These are phyloP conservation scores for Penicillium corylophilum DNA, from an alignment of 2,329 filamentous ascomycete genomes.

Conservation along the genomic window DNA sequence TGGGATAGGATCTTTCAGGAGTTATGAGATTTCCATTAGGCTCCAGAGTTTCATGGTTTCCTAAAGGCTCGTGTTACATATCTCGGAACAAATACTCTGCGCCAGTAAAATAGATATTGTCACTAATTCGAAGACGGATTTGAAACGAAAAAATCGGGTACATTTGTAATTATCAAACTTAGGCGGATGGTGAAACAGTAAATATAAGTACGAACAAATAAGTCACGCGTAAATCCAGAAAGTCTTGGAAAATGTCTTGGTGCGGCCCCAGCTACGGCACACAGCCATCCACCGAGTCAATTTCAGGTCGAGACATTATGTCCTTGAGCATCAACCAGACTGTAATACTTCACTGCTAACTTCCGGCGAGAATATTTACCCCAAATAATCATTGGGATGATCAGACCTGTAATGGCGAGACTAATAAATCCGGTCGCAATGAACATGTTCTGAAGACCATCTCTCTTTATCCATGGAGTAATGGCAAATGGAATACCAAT, in stretches of 20 bases:
- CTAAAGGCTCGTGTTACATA: neutral
- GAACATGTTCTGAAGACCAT: constrained; percentile 29
- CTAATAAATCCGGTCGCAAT: constrained; percentile 27
- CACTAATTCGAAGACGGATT: neutral
- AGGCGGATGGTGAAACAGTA: no score
- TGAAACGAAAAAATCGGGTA: no score
- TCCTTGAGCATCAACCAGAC: constrained; percentile 11
- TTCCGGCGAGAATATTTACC: constrained; percentile 20
- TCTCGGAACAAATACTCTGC: neutral
- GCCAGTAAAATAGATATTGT: neutral
- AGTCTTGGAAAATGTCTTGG: no score
- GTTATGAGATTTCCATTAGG: neutral
- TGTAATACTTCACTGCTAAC: constrained; percentile 13
- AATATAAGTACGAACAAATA: neutral
- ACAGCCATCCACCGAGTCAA: neutral
- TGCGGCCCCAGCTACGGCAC: neutral
- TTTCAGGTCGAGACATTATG: neutral
- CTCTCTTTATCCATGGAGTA: constrained; percentile 27
- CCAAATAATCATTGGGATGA: constrained; percentile 24
- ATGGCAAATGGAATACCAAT: constrained; percentile 34
- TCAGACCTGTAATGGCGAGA: constrained; percentile 17
- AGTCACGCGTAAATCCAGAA: neutral
- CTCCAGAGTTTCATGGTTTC: neutral
- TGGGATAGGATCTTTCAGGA: neutral
- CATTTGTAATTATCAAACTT: no score